Evolutionary conservation across 768 basidiomycete genomes (phyloP).

Genomic region (Auricularia sp.): DNA sequence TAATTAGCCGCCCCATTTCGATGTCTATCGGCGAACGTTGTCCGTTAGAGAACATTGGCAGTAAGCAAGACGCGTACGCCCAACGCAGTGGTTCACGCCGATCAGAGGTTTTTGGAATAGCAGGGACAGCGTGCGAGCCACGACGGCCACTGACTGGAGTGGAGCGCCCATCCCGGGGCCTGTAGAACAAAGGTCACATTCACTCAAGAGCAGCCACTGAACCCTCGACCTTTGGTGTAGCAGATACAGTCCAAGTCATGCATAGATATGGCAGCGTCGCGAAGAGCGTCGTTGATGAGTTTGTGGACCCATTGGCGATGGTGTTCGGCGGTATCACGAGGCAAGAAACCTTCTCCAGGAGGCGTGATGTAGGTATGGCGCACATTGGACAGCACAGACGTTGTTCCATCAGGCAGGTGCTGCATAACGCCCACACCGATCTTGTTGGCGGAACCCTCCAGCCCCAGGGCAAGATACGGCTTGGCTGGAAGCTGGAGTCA

Average conservation of each 20-base stretch:
- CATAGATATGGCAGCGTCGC: constrained; percentile 57
- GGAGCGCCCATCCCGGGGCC: constrained; percentile 99
- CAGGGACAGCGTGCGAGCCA: constrained; percentile 83
- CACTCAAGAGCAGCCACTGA: background rate
- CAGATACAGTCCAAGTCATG: constrained; percentile 89
- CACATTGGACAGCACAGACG: constrained; percentile 79
- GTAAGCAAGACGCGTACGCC: constrained; percentile 51
- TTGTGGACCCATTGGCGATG: constrained; percentile 87
- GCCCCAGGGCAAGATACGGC: constrained; percentile 79
- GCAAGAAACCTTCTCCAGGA: constrained; percentile 94
- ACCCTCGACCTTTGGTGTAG: constrained; percentile 83
- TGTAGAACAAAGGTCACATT: constrained; percentile 21
- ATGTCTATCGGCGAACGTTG: constrained; percentile 45
- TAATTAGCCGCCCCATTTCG: constrained; percentile 95
- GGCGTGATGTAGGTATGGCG: constrained; percentile 99
- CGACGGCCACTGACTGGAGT: constrained; percentile 85
- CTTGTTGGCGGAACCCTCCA: constrained; percentile 98
- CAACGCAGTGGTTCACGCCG: constrained; percentile 98
- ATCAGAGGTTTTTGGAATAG: constrained; percentile 86
- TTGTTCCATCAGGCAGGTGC: constrained; percentile 64
- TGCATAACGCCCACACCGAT: constrained; percentile 88
- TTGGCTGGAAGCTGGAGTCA: constrained; percentile 32
- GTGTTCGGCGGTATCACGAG: constrained; percentile 89
- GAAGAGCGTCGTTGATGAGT: constrained; percentile 70
- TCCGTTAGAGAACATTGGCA: constrained; percentile 22